Base-by-base conservation (phyloP, 179 eudicot species). In the Nepenthes alata region DNA sequence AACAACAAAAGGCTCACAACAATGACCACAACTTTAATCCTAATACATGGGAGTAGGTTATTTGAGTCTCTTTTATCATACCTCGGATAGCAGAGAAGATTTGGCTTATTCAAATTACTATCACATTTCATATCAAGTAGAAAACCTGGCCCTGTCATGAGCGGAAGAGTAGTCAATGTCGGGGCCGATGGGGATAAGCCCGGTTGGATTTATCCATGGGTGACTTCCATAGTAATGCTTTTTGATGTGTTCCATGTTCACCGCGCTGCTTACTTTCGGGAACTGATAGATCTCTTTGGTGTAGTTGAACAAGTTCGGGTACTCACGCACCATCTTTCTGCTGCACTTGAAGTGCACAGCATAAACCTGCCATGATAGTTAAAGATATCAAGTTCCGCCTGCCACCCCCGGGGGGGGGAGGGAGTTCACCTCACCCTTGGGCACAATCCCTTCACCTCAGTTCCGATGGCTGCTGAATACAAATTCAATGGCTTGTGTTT, bases 261-360 rank as follows among this genome's bases (percentile, higher is more conserved):
- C 95, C 0, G 89, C 74, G 78, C 76, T 75, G 70, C 86, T 84
- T 73, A 88, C 76, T 15, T 91, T 95, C 0, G 86, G 86, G 65
- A 88, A 65, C 58, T 88, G 97, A 77, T 63, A 91, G 58, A 91
- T 67, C 63, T 91, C 97, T 78, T 91, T 88, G 4, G 83, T 82
- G 85, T 91, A 84, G 35, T 91, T 91, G 79, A 88, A 91, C 53
- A 91, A 44, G 66, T 84, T 88, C 10, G 91, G 91, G 69, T 82
- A 91, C 74, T 91, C 96, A 0, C 87, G 83, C 37, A 86, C 53
- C 47, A 73, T 67, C 62, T 83, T 85, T 78, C 86, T 91, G 83
- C 84, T 91, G 75, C 97, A 91, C 75, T 91, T 91, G 89, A 91
- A 91, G 79, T 91, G 83, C 69, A 91, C 97, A 1, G 76, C 84